Percentiles rank a stretch among this genome's conserved stretches.
These are phyloP conservation scores for Arthrobotrys megalospora DNA, from an alignment of 2,329 filamentous ascomycete genomes.

Conservation along the genomic window DNA sequence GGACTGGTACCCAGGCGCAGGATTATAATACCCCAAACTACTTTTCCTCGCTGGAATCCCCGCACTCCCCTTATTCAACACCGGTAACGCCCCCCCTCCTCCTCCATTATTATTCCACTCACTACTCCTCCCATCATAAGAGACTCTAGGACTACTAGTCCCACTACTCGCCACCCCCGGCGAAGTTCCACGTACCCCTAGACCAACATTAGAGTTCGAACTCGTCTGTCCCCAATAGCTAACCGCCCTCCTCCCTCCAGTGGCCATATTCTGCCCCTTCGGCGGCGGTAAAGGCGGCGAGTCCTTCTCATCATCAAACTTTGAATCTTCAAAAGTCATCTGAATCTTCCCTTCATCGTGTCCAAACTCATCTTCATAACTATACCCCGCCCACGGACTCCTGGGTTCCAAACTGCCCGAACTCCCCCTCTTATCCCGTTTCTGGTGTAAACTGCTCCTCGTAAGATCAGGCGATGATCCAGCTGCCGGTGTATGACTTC, in stretches of 20 bases:
- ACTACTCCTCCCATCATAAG: conserved; percentile 43
- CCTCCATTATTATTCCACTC: conserved; percentile 38
- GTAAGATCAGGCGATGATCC: conserved; percentile 35
- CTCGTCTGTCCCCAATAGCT: conserved; percentile 58
- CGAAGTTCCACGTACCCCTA: conserved; percentile 40
- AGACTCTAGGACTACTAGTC: conserved; percentile 48
- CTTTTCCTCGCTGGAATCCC: conserved; percentile 52
- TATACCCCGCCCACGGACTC: conserved; percentile 50
- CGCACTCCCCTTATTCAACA: conserved; percentile 37
- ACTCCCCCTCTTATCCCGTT: conserved; percentile 28
- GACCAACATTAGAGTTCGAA: not conserved
- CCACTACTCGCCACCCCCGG: conserved; percentile 34
- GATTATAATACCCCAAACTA: conserved; percentile 50
- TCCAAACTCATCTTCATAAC: conserved; percentile 69
- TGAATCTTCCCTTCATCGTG: conserved; percentile 69
- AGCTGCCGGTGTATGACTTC: conserved; percentile 27
- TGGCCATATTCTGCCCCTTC: conserved; percentile 48
- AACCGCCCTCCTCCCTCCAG: conserved; percentile 41
- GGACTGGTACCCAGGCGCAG: conserved; percentile 35
- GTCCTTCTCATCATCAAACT: conserved; percentile 62
- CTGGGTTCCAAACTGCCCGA: conserved; percentile 30
- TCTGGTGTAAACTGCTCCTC: conserved; percentile 55
- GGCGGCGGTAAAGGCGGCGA: conserved; percentile 70
- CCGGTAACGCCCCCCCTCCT: conserved; percentile 47
- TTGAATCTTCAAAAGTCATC: conserved; percentile 77